phyloP scores from a whole-genome alignment of 306 rosid genomes.

The Rosa rugosa region DNA sequence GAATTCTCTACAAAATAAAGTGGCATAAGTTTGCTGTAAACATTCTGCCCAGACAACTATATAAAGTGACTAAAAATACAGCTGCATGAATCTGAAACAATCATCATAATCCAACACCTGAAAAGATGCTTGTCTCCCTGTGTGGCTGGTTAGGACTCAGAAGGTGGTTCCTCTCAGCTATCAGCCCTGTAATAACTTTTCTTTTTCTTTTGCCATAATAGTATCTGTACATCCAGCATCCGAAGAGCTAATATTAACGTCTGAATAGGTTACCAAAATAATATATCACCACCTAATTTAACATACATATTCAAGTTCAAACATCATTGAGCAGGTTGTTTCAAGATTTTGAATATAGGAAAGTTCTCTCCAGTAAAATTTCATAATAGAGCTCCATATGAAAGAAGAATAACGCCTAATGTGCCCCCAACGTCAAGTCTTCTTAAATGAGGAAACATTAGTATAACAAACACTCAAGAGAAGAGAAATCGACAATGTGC shows the following conservation, averaged over 20 bases:
- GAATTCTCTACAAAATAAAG: slow-evolving; percentile 86
- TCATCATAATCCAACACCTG: background rate
- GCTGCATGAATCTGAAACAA: background rate
- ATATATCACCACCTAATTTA: background rate
- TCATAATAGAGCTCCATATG: background rate
- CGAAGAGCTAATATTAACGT: background rate
- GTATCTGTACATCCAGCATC: background rate
- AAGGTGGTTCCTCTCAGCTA: background rate
- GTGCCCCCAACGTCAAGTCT: background rate
- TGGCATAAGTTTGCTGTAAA: background rate
- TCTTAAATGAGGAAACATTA: background rate
- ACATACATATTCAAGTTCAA: background rate
- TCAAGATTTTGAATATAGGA: background rate
- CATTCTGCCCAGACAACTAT: no score
- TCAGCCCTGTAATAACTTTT: background rate
- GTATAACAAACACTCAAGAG: background rate
- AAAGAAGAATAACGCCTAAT: background rate
- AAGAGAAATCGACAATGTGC: background rate
- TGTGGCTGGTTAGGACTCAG: background rate
- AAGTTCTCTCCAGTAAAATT: background rate
- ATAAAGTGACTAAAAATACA: background rate
- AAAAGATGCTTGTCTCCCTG: background rate
- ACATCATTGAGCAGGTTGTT: background rate
- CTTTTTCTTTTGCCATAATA: background rate
- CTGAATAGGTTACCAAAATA: background rate